A percentile compares a stretch with the other conserved stretches of the same genome.
Evolutionary conservation across 345 rosid species (phyloP).

Genomic region (Linum tenue): DNA sequence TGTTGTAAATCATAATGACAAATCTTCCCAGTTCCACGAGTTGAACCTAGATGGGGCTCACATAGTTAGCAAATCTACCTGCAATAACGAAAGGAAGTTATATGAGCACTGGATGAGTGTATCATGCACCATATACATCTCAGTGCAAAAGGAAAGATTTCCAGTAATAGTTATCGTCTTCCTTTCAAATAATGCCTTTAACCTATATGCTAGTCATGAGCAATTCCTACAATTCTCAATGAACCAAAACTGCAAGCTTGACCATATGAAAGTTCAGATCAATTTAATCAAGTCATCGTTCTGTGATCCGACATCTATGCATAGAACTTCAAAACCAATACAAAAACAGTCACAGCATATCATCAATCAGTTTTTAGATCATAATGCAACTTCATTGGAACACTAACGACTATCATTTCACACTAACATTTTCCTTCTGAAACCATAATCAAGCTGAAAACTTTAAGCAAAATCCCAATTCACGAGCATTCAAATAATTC

Average conservation of each 20-base stretch:
- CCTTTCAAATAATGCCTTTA: not conserved
- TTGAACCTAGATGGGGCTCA: slow-evolving; percentile 64
- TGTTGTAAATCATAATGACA: slow-evolving; percentile 1
- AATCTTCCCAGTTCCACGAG: slow-evolving; percentile 8
- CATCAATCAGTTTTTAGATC: not conserved
- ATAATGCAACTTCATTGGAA: not conserved
- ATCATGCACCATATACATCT: not conserved
- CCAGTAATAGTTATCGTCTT: not conserved
- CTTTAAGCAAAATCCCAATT: not conserved
- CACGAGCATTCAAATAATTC: not conserved
- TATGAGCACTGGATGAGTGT: not conserved
- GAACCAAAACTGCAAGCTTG: not conserved
- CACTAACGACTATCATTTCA: not conserved
- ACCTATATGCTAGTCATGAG: not conserved
- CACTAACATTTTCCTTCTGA: not conserved
- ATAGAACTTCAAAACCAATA: not conserved
- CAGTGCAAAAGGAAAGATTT: slow-evolving; percentile 1
- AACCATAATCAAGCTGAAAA: not conserved
- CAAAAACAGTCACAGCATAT: not conserved
- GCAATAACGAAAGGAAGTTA: slow-evolving; percentile 17
- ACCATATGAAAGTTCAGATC: not conserved
- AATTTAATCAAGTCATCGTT: not conserved
- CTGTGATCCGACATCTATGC: not conserved
- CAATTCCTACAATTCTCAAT: not conserved
- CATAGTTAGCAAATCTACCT: slow-evolving; percentile 71